Evolutionary conservation across 73 alveolate genomes (phyloP).

Genomic region (Halteria grandinella): DNA sequence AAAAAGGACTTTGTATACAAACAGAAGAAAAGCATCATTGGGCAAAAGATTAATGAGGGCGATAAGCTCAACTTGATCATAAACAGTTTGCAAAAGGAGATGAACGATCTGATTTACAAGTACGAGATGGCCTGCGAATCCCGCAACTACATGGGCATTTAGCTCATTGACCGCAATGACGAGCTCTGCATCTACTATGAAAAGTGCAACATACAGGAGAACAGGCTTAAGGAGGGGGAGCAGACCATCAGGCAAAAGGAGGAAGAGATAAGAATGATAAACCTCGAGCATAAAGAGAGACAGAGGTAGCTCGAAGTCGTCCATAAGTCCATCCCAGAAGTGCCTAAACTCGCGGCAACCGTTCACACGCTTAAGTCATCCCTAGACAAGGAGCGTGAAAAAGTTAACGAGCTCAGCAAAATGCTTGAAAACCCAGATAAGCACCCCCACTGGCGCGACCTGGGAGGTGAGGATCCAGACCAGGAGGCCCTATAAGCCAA

Average conservation of each 20-base stretch:
- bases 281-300: constrained; percentile 87
- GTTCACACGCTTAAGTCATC: constrained; percentile 81
- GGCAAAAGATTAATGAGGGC: constrained; percentile 94
- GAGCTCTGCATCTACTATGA: constrained; percentile 96
- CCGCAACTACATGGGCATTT: constrained; percentile 95
- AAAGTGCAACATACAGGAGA: constrained; percentile 91
- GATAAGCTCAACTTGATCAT: constrained; percentile 94
- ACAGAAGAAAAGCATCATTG: constrained; percentile 86
- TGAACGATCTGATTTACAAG: constrained; percentile 90
- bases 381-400: constrained; percentile 82
- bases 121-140: constrained; percentile 97
- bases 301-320: constrained; percentile 91
- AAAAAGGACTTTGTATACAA: constrained; percentile 85
- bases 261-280: constrained; percentile 94
- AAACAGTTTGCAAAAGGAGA: constrained; percentile 92
- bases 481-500: constrained; percentile 93
- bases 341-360: constrained; percentile 86
- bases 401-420: constrained; percentile 83
- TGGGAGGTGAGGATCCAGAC: constrained; percentile 98
- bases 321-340: constrained; percentile 90
- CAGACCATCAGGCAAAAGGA: constrained; percentile 92
- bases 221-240: constrained; percentile 92
- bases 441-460: constrained; percentile 88
- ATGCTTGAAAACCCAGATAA: constrained; percentile 94
- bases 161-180: constrained; percentile 96